These are phyloP conservation scores for Hypoxylon lienhwacheense DNA, from an alignment of 495 filamentous ascomycete species.

Conservation along the genomic window DNA sequence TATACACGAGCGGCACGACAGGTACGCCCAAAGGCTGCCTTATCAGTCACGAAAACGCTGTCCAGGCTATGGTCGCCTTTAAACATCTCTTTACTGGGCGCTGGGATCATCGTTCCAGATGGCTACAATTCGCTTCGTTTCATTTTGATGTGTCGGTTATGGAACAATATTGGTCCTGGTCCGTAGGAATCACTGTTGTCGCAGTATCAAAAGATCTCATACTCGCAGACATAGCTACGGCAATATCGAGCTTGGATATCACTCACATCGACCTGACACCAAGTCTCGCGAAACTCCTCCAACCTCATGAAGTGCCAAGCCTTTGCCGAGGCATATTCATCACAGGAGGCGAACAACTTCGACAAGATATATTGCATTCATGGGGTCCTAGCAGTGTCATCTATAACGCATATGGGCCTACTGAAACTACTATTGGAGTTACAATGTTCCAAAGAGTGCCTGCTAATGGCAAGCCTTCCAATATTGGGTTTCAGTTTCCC, in stretches of 20 bases:
- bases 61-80: constrained; percentile 78
- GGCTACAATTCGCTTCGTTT: constrained; percentile 85
- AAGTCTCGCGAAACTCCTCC: constrained; percentile 61
- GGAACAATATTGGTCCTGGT: constrained; percentile 91
- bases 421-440: constrained; percentile 86
- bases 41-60: constrained; percentile 71
- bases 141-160: constrained; percentile 88
- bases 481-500: constrained; percentile 81
- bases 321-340: constrained; percentile 73
- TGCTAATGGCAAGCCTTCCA: constrained; percentile 69
- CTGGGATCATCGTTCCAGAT: constrained; percentile 70
- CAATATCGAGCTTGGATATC: constrained; percentile 69
- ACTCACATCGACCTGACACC: constrained; percentile 87
- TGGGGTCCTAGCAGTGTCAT: constrained; percentile 68
- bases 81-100: constrained; percentile 65
- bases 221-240: constrained; percentile 70
- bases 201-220: constrained; percentile 76
- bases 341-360: constrained; percentile 71
- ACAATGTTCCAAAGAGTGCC: constrained; percentile 77
- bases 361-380: constrained; percentile 69
- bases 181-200: constrained; percentile 75
- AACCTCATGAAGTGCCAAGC: constrained; percentile 68
- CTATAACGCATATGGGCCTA: constrained; percentile 83
- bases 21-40: constrained; percentile 78
- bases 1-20: constrained; percentile 84